Conservation (phyloP, 2,329 filamentous ascomycete genomes). For the Fusarium sp. region DNA sequence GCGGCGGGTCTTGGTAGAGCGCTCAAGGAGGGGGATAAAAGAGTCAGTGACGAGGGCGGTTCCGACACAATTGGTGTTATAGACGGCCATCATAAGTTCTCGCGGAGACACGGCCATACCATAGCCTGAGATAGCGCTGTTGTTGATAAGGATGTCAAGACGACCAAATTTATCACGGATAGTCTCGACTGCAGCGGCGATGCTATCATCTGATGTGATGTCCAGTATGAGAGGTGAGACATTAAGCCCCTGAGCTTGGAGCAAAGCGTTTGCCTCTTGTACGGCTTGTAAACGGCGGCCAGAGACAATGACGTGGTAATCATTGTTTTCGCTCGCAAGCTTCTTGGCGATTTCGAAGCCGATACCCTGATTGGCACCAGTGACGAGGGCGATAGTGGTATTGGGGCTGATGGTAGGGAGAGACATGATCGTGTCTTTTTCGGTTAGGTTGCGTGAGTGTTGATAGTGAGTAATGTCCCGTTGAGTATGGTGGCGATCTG, state of each 20-base stretch:
- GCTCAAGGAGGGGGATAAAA: conserved; percentile 19
- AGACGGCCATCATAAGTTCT: conserved; percentile 27
- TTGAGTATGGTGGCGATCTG: neutral
- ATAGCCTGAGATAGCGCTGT: conserved; percentile 24
- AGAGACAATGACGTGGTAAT: conserved; percentile 26
- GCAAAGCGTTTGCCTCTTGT: conserved; percentile 11
- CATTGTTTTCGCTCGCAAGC: conserved; percentile 8
- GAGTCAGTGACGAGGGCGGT: conserved; percentile 31
- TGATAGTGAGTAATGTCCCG: neutral
- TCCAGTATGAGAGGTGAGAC: conserved; percentile 20
- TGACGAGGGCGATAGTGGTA: conserved; percentile 20
- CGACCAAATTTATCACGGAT: conserved; percentile 7
- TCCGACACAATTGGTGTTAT: conserved; percentile 29
- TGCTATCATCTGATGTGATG: conserved; percentile 32
- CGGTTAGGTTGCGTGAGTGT: neutral
- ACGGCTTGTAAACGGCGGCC: conserved; percentile 7
- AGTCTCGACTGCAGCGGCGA: conserved; percentile 5
- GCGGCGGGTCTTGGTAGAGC: conserved; percentile 9
- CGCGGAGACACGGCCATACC: neutral
- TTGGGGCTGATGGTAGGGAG: neutral
- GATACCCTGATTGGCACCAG: conserved; percentile 26
- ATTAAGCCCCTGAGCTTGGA: conserved; percentile 7
- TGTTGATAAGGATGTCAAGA: conserved; percentile 32
- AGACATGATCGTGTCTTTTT: conserved; percentile 12
- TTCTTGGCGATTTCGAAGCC: conserved; percentile 25